Conservation (phyloP, 2,329 filamentous ascomycete species). For the Niveomyces coronatus region DNA sequence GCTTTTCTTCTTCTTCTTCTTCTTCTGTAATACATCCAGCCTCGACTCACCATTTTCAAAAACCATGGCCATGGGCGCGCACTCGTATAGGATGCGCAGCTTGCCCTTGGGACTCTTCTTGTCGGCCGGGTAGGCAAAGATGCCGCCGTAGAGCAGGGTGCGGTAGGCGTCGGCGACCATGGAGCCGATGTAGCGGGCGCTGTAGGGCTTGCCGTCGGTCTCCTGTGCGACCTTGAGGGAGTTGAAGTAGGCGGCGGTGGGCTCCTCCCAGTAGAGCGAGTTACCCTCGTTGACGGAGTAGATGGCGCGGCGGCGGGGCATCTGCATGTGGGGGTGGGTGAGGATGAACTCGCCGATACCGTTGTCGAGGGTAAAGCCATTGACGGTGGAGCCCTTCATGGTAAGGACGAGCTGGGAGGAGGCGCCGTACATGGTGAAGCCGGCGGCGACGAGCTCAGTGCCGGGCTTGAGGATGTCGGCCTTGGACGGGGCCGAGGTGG, state of each 20-base stretch:
- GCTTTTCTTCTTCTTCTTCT: background rate
- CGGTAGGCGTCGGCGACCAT: slow-evolving; percentile 99
- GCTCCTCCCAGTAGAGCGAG: slow-evolving; percentile 88
- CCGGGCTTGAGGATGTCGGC: slow-evolving; percentile 86
- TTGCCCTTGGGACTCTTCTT: slow-evolving; percentile 99
- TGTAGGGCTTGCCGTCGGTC: slow-evolving; percentile 83
- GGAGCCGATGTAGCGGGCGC: slow-evolving; percentile 86
- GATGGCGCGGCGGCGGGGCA: slow-evolving; percentile 72
- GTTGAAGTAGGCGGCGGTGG: slow-evolving; percentile 79
- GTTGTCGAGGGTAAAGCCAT: slow-evolving; percentile 96
- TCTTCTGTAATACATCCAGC: background rate
- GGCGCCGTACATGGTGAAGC: slow-evolving; percentile 99
- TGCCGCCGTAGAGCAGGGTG: slow-evolving; percentile 86
- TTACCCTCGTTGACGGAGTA: slow-evolving; percentile 99
- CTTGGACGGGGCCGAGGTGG: slow-evolving; percentile 59
- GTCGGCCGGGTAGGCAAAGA: slow-evolving; percentile 96
- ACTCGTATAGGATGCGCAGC: slow-evolving; percentile 94
- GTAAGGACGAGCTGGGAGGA: slow-evolving; percentile 94
- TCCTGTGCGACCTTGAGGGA: slow-evolving; percentile 71
- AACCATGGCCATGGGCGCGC: slow-evolving; percentile 96
- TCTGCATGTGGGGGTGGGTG: slow-evolving; percentile 86
- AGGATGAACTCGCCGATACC: slow-evolving; percentile 97
- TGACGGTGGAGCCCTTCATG: slow-evolving; percentile 85
- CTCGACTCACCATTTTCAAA: slow-evolving; percentile 81
- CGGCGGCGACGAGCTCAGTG: slow-evolving; percentile 81